phyloP scores from a whole-genome alignment of 192 early-diverging fungal genomes.

The Backusella tuberculispora region DNA sequence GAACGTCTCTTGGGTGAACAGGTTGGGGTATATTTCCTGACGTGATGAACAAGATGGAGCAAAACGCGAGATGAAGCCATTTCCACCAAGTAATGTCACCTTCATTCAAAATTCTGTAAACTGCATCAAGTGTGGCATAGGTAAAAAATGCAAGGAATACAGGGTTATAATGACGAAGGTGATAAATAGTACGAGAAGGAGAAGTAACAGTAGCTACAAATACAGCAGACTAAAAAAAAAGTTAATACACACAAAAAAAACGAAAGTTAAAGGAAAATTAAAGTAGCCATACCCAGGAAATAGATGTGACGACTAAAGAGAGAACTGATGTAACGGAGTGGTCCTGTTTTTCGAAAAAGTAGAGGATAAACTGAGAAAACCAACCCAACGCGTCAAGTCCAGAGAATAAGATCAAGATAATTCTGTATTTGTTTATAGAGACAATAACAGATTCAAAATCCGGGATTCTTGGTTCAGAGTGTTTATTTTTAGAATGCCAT shows the following conservation, averaged over 20 bases:
- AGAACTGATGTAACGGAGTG: neutral
- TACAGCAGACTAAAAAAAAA: constrained; percentile 3
- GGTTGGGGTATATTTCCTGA: constrained; percentile 7
- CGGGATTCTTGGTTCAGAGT: neutral
- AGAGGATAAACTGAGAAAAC: constrained; percentile 12
- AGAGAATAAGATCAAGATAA: neutral
- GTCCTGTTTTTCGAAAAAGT: neutral
- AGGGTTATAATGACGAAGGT: neutral
- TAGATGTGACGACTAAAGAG: neutral
- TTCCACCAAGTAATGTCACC: neutral
- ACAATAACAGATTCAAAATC: constrained; percentile 1
- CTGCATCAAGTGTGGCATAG: neutral
- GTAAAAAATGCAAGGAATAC: constrained; percentile 4
- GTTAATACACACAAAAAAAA: neutral
- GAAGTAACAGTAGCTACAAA: constrained; percentile 8
- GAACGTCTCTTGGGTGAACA: constrained; percentile 20
- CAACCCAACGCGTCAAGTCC: neutral
- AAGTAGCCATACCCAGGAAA: constrained; percentile 9
- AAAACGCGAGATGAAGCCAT: neutral
- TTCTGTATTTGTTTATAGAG: neutral
- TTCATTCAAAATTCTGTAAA: neutral
- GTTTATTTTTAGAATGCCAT: constrained; percentile 1
- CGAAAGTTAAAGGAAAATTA: neutral
- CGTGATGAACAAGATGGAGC: neutral
- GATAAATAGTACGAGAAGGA: neutral